phyloP scores from a whole-genome alignment of 2,329 filamentous ascomycete genomes.

The Pezicula carpinea region DNA sequence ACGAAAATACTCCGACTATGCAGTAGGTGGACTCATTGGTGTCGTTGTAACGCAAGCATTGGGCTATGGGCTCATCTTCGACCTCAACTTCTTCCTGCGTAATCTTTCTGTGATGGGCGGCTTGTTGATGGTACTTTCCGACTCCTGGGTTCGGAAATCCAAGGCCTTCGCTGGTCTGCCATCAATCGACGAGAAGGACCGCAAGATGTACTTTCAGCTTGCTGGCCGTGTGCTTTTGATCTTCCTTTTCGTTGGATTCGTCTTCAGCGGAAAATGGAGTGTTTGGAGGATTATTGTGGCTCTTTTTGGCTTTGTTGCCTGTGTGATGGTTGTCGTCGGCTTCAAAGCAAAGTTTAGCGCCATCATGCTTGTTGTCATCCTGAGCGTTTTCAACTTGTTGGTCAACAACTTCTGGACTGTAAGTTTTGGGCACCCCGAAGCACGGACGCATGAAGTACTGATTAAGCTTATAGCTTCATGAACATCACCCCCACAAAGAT shows the following conservation, averaged over 20 bases:
- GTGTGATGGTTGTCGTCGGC: constrained; percentile 96
- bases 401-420: constrained; percentile 99
- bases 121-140: constrained; percentile 94
- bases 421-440: constrained; percentile 37
- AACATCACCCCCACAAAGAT: constrained; percentile 98
- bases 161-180: constrained; percentile 95
- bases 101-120: constrained; percentile 97
- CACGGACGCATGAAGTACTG: constrained; percentile 15
- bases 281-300: constrained; percentile 84
- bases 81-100: constrained; percentile 99
- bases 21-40: constrained; percentile 81
- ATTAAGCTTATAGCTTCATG: constrained; percentile 65
- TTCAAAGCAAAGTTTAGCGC: constrained; percentile 99
- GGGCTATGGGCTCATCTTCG: constrained; percentile 96
- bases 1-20: constrained; percentile 89
- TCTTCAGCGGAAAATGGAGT: constrained; percentile 92
- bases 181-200: constrained; percentile 95
- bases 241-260: constrained; percentile 95
- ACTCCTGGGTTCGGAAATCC: constrained; percentile 96
- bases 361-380: constrained; percentile 86
- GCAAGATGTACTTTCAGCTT: constrained; percentile 99
- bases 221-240: constrained; percentile 92
- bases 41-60: constrained; percentile 92
- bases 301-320: constrained; percentile 80
- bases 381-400: constrained; percentile 93